Base-by-base conservation (phyloP, 2,329 filamentous ascomycete species). In the Botrytis byssoidea region DNA sequence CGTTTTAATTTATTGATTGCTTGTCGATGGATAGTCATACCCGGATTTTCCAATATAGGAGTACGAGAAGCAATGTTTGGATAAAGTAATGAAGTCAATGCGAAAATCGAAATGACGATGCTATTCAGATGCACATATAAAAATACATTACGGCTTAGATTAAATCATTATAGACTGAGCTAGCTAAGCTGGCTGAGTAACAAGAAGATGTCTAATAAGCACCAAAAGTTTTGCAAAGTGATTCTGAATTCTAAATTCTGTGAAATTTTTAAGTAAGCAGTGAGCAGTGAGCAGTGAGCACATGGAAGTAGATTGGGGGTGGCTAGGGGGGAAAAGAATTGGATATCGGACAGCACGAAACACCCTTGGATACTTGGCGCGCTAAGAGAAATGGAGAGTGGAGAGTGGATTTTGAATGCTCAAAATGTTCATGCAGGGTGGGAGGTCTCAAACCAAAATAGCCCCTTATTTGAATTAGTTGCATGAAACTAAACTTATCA, bases 391-490 rank as follows among this genome's bases (percentile, higher is more conserved):
- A 12, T 51, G 12, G 16, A 67, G 29, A 67, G 46, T 51, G 12
- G 16, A 67, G 29, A 67, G 46, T 67, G 64, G 32, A 67, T 51
- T 16, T 16, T 10, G 18, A 61, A 61, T 40, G 32, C 22, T 48
- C n/a, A 44, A 37, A 66, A 66, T 29, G 46, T 55, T 68, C 46
- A 68, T 68, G 65, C 46, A 68, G 35, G 25, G 32, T 68, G 48
- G 35, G 46, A 46, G 32, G 29, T 61, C 67, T 70, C 67, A 44
- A 70, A 70, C 40, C 35, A 51, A 68, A 32, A 69, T 69, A 42
- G 55, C 48, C 66, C 66, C 66, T 69, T 40, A 37, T 42, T 22
- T 22, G n/a, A 55, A 29, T 57, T 65, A 51, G 44, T 10, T 67
- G 64, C 64, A 51, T 44, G 9, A 6, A 8, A 29, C 35, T 55